These are phyloP conservation scores for Dioszegia crocea DNA, from an alignment of 768 basidiomycete species.

Conservation along the genomic window DNA sequence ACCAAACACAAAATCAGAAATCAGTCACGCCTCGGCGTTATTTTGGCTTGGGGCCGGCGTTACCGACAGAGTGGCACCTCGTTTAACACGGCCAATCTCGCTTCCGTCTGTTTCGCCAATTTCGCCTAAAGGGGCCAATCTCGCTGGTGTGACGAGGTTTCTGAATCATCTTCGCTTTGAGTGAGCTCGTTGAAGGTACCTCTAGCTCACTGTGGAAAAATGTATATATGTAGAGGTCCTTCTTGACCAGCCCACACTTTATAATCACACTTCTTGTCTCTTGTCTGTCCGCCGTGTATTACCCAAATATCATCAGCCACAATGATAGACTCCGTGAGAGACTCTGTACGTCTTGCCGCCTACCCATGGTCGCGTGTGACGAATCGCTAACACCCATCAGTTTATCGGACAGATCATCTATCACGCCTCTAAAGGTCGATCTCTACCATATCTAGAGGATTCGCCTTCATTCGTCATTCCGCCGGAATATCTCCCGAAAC, in stretches of 20 bases:
- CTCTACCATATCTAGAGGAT: slow-evolving; percentile 23
- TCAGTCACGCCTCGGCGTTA: slow-evolving; percentile 1
- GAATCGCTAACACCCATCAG: slow-evolving; percentile 5
- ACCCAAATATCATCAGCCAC: no score
- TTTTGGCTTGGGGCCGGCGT: not conserved
- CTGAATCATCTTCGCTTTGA: no score
- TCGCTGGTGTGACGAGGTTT: no score
- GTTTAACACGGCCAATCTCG: slow-evolving; percentile 8
- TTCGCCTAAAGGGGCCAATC: not conserved
- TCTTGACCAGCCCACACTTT: no score
- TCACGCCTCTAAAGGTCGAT: slow-evolving; percentile 11
- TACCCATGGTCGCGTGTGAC: not conserved
- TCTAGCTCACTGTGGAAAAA: no score
- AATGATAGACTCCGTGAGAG: slow-evolving; percentile 17
- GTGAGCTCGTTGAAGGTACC: no score
- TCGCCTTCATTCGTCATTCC: slow-evolving; percentile 20
- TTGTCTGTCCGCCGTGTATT: no score
- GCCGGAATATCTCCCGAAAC: slow-evolving; percentile 7
- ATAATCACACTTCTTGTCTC: no score
- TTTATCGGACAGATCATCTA: slow-evolving; percentile 24
- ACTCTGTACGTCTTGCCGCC: slow-evolving; percentile 12
- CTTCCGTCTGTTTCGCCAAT: not conserved
- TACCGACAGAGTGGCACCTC: not conserved
- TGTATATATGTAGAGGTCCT: no score
- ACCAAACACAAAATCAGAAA: not conserved